Evolutionary conservation across 371 early-diverging fungal species (phyloP), one percentile per base, ranked within the genome.

Genomic region (Mucor lusitanicus): DNA sequence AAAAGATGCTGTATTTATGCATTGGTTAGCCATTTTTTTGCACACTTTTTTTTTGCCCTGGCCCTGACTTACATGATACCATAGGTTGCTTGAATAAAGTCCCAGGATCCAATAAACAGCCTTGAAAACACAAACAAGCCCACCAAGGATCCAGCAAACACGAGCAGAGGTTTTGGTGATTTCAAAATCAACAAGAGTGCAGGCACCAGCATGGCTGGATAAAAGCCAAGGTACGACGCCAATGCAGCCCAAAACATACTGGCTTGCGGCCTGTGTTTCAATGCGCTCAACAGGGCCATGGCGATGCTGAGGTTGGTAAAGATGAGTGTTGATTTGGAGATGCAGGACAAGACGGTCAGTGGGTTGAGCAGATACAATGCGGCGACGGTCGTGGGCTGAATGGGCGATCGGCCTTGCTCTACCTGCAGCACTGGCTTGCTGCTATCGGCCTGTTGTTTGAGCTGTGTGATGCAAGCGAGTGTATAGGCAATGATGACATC

Each of bases 361-460:
- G 98, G 98, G 73, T 94, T 97, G 68, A 95, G 86, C 32, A 95
- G 72, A 73, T 93, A 98, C 6, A 89, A 64, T 35, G 78, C 74
- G 1, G 87, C 88, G 11, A 87, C 78, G 0, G 75, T 73, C 1
- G 67, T 44, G 15, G 87, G 88, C 9, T 59, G 67, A 13, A 74
- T 77, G 32, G 33, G 35, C 46, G 12, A 17, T 15, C 40, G 48
- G 32, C 46, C 64, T 48, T 59, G 75, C 67, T 76, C 86, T 48
- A 70, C 64, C 19, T 65, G 57, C 3, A 79, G 39, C 11, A 61
- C 68, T 13, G 69, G 65, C 54, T 64, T 60, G 3, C 21, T 13
- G 25, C 3, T 48, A 58, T 71, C 78, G 48, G 44, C 53, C 46
- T 76, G 77, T 73, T 75, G 77, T 60, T 84, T 89, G 64, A 76